Percentiles rank a stretch among this genome's conserved stretches.
phyloP scores from a whole-genome alignment of 2,329 filamentous ascomycete species.

The Alternaria longipes region DNA sequence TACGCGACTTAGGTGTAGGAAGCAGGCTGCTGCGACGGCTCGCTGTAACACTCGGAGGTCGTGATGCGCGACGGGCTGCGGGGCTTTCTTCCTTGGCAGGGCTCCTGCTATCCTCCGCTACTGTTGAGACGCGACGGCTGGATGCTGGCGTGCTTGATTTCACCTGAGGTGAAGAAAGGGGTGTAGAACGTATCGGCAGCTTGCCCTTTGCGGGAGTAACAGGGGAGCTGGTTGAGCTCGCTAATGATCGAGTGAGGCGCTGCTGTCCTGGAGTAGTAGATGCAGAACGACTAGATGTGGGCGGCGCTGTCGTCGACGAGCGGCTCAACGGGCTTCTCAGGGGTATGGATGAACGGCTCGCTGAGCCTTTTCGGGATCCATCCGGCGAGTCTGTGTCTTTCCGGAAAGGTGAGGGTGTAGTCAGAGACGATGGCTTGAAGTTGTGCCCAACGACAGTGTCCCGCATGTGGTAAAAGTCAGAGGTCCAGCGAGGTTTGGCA shows the following conservation, averaged over 20 bases:
- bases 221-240: conserved; percentile 44
- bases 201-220: conserved; percentile 42
- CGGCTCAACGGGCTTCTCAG: conserved; percentile 48
- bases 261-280: conserved; percentile 46
- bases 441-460: conserved; percentile 52
- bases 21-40: conserved; percentile 44
- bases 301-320: conserved; percentile 35
- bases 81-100: conserved; percentile 42
- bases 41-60: conserved; percentile 42
- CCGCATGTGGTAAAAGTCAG: conserved; percentile 46
- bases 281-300: conserved; percentile 30
- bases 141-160: conserved; percentile 35
- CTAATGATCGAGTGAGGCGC: conserved; percentile 35
- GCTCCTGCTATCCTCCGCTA: conserved; percentile 30
- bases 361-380: conserved; percentile 32
- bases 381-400: conserved; percentile 29
- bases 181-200: conserved; percentile 28
- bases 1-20: conserved; percentile 40
- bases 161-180: conserved; percentile 28
- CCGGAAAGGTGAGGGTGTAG: conserved; percentile 46
- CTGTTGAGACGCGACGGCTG: conserved; percentile 33
- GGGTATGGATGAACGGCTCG: conserved; percentile 46
- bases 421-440: conserved; percentile 48
- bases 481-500: conserved; percentile 52
- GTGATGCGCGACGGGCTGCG: conserved; percentile 34